Evolutionary conservation across 352 stramenopile species (phyloP), one percentile per base, ranked within the genome.

Genomic region (Globisporangium iwayamae): DNA sequence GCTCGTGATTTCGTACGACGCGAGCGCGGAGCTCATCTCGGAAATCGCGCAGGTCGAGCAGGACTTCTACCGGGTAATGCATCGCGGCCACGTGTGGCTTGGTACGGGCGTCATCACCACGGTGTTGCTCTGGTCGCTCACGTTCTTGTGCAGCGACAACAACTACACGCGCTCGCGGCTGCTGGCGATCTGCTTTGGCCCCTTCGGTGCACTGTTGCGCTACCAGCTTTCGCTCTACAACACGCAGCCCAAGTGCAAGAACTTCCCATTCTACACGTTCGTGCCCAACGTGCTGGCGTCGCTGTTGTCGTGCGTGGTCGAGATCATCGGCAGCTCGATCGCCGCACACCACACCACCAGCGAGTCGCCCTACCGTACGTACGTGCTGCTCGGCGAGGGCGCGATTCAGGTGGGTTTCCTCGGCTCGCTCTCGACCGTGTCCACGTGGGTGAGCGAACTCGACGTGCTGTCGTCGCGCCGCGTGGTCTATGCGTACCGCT

Each of bases 351-450:
- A 67, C 1, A 60, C 75, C 38, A 14, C 32, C 22, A 68, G 70
- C 36, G 64, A 41, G 32, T 63, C 68, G 38, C 47, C 68, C 4
- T 82, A 78, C 62, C 66, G 71, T 13, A 60, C 70, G 51, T 89
- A 78, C 47, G 66, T 83, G 22, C 65, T 88, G 57, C 68, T 74
- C 34, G 77, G 77, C 6, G 66, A 85, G 68, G 75, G 77, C 41
- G 75, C 65, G 34, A 58, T 79, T 39, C 60, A 82, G 45, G 74
- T 83, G 14, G 81, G 81, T 46, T 81, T 90, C 32, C 63, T 85
- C 2, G 81, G 81, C n/a, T 90, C 81, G 34, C 71, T 90, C 32
- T 90, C 81, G 41, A 90, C 81, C 3, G 81, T 90, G 9, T 90
- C 81, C 14, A 85, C 78, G 32, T 90, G 81, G 81, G 71, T 88